A percentile compares a stretch with the other conserved stretches of the same genome.
These are phyloP conservation scores for Moniliella sp. DNA, from an alignment of 1,284 basidiomycete genomes.

Conservation along the genomic window DNA sequence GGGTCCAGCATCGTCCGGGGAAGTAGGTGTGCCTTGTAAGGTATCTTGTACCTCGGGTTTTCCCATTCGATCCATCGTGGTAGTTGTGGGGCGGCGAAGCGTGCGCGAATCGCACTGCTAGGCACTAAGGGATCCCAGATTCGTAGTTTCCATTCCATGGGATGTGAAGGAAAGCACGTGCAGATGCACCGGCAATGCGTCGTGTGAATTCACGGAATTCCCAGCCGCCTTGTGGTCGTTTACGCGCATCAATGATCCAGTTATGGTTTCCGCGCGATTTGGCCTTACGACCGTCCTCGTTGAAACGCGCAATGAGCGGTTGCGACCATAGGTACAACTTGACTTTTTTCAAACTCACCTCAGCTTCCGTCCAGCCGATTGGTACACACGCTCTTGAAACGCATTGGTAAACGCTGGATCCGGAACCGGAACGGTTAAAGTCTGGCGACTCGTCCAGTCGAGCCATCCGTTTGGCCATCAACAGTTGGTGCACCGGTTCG, in stretches of 20 bases:
- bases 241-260: slow-evolving; percentile 93
- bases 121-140: slow-evolving; percentile 99
- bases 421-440: too few relatives aligned
- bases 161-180: slow-evolving; percentile 46
- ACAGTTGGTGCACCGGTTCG: slow-evolving; percentile 85
- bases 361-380: slow-evolving; percentile 39
- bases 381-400: too few relatives aligned
- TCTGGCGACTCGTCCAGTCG: slow-evolving; percentile 54
- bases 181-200: slow-evolving; percentile 21
- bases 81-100: too few relatives aligned
- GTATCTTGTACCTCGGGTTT: too few relatives aligned
- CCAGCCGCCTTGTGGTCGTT: slow-evolving; percentile 53
- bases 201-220: slow-evolving; percentile 73
- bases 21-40: too few relatives aligned
- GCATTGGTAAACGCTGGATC: too few relatives aligned
- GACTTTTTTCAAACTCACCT: slow-evolving; percentile 43
- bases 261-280: slow-evolving; percentile 99
- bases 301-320: slow-evolving; percentile 83
- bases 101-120: too few relatives aligned
- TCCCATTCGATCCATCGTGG: too few relatives aligned
- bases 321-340: slow-evolving; percentile 85
- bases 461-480: slow-evolving; percentile 52
- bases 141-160: slow-evolving; percentile 82
- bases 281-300: slow-evolving; percentile 91
- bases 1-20: too few relatives aligned